A percentile compares a stretch with the other conserved stretches of the same genome.
These are phyloP conservation scores for Talaromyces sp. DNA, from an alignment of 2,329 filamentous ascomycete genomes.

Conservation along the genomic window DNA sequence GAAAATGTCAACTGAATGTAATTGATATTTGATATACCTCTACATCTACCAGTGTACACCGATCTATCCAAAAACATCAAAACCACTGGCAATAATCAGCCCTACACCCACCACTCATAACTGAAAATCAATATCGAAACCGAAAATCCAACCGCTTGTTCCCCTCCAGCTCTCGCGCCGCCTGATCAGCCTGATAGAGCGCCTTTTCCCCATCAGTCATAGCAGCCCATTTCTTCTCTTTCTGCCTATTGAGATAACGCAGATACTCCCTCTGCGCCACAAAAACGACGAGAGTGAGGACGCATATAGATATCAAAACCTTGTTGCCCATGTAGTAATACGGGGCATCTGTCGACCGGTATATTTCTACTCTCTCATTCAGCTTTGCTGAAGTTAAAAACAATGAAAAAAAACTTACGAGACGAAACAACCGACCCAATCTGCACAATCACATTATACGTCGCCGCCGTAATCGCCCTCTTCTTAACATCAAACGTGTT, in stretches of 20 bases:
- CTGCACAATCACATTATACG: constrained; percentile 33
- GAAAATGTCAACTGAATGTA: no score
- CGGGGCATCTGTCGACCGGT: constrained; percentile 45
- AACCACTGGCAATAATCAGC: no score
- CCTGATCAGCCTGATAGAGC: constrained; percentile 44
- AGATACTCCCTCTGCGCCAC: constrained; percentile 44
- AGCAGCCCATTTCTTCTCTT: constrained; percentile 42
- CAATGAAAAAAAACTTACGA: constrained; percentile 14
- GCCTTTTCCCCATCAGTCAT: constrained; percentile 44
- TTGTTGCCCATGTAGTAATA: constrained; percentile 54
- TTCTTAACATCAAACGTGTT: constrained; percentile 27
- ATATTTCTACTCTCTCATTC: constrained; percentile 37
- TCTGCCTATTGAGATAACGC: constrained; percentile 45
- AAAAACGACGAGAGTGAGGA: constrained; percentile 43
- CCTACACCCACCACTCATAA: no score
- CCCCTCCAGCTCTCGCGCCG: constrained; percentile 42
- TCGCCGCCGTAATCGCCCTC: constrained; percentile 22
- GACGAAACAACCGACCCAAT: constrained; percentile 24
- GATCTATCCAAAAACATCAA: no score
- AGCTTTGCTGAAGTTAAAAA: neutral
- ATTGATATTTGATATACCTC: no score
- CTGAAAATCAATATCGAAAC: constrained; percentile 22
- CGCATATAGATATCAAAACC: constrained; percentile 49
- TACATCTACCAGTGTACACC: no score
- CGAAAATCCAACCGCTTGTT: constrained; percentile 50